Conservation (phyloP, 371 early-diverging fungal genomes). For the Mortierella sp. region DNA sequence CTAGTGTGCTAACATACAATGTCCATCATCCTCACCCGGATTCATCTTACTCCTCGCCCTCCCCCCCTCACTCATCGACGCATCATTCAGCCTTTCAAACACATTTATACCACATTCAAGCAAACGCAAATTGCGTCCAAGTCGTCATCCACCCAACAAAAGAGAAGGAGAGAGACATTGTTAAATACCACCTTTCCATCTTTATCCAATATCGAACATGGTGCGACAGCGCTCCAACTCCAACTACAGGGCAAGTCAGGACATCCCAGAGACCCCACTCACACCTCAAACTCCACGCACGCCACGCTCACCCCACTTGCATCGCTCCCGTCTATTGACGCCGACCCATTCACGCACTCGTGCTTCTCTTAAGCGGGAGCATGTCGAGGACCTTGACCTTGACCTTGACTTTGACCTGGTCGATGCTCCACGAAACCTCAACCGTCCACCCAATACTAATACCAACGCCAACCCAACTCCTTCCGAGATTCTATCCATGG, state of each 20-base stretch:
- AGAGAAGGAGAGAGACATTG: too few species aligned
- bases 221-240: slow-evolving; percentile 22
- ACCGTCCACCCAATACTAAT: slow-evolving; percentile 2
- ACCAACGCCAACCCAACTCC: slow-evolving; percentile 26
- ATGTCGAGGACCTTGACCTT: slow-evolving; percentile 15
- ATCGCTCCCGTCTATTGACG: slow-evolving; percentile 13
- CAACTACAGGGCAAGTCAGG: slow-evolving; percentile 19
- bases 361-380: slow-evolving; percentile 21
- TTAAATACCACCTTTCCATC: background rate
- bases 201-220: slow-evolving; percentile 1
- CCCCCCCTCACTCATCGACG: too few species aligned
- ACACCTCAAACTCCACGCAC: slow-evolving; percentile 32
- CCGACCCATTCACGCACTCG: slow-evolving; percentile 10
- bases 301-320: slow-evolving; percentile 24
- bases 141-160: background rate
- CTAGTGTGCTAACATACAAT: background rate
- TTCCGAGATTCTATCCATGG: slow-evolving; percentile 42
- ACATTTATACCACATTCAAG: too few species aligned
- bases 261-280: slow-evolving; percentile 30
- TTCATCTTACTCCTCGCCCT: background rate
- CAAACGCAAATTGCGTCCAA: too few species aligned
- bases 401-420: slow-evolving; percentile 12
- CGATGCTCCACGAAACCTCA: slow-evolving; percentile 7
- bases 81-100: too few species aligned
- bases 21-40: background rate